phyloP scores from a whole-genome alignment of 2,329 filamentous ascomycete genomes.

The Lasiodiplodia hormozganensis region DNA sequence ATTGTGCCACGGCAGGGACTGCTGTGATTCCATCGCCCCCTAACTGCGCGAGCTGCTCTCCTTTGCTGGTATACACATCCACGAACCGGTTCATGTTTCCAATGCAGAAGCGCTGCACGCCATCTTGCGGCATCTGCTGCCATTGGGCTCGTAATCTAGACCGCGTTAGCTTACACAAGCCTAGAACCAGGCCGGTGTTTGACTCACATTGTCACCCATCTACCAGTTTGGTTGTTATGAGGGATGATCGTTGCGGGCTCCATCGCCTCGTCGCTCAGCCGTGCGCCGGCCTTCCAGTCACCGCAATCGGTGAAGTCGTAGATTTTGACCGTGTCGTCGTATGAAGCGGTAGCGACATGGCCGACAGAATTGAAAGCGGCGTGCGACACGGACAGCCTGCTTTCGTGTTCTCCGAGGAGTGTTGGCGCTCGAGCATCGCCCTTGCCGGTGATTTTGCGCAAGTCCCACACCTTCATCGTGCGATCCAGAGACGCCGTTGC shows the following conservation, averaged over 20 bases:
- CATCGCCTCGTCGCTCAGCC: slow-evolving; percentile 69
- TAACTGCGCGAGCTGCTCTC: slow-evolving; percentile 86
- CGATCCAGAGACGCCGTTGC: slow-evolving; percentile 91
- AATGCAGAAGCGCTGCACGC: slow-evolving; percentile 86
- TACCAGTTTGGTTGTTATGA: slow-evolving; percentile 95
- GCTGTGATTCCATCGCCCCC: slow-evolving; percentile 91
- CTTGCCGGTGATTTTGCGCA: slow-evolving; percentile 76
- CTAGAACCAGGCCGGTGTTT: slow-evolving; percentile 34
- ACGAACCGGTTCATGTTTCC: slow-evolving; percentile 99
- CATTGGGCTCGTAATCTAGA: slow-evolving; percentile 75
- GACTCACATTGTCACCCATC: slow-evolving; percentile 85
- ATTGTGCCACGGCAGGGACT: slow-evolving; percentile 89
- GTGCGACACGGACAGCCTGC: slow-evolving; percentile 85
- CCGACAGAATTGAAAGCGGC: slow-evolving; percentile 87
- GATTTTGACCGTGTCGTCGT: slow-evolving; percentile 95
- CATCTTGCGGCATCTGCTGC: slow-evolving; percentile 80
- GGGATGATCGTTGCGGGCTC: slow-evolving; percentile 71
- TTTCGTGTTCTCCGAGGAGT: slow-evolving; percentile 81
- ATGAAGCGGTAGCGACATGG: slow-evolving; percentile 88
- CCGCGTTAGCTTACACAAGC: background rate
- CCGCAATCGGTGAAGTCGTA: slow-evolving; percentile 70
- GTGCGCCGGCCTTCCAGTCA: slow-evolving; percentile 60
- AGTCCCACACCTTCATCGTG: slow-evolving; percentile 89
- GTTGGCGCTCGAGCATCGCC: slow-evolving; percentile 67
- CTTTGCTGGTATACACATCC: slow-evolving; percentile 82